These are phyloP conservation scores for Suhomyces bribrorum DNA, from an alignment of 1,139 yeast species.

Conservation along the genomic window DNA sequence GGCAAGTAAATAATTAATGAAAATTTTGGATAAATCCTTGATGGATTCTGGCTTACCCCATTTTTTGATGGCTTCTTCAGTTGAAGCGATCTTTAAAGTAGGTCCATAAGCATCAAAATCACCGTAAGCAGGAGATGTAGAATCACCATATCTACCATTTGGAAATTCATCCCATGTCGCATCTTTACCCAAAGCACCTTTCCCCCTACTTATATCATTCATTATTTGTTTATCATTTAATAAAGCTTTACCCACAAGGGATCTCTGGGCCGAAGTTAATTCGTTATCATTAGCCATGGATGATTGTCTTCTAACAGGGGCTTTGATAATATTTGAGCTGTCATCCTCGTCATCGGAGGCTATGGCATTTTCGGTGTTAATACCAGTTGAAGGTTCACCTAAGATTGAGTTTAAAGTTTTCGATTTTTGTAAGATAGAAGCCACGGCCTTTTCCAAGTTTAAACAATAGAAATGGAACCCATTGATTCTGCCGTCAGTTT, in stretches of 20 bases:
- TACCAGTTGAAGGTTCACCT: slow-evolving; percentile 15
- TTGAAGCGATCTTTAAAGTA: slow-evolving; percentile 67
- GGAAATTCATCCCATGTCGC: slow-evolving; percentile 99
- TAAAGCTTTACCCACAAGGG: slow-evolving; percentile 28
- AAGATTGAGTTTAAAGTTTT: slow-evolving; percentile 40
- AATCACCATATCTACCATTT: slow-evolving; percentile 96
- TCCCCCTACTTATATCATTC: slow-evolving; percentile 78
- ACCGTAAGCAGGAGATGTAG: slow-evolving; percentile 96
- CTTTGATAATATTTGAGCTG: slow-evolving; percentile 5
- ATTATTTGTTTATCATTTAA: slow-evolving; percentile 51
- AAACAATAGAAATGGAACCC: slow-evolving; percentile 92
- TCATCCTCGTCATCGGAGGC: slow-evolving; percentile 28
- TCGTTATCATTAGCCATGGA: slow-evolving; percentile 49
- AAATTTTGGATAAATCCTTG: slow-evolving; percentile 65
- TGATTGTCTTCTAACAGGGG: slow-evolving; percentile 41
- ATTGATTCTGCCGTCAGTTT: slow-evolving; percentile 57
- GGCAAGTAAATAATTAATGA: slow-evolving; percentile 73
- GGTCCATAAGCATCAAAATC: slow-evolving; percentile 98
- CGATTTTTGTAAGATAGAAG: slow-evolving; percentile 73
- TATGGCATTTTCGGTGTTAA: slow-evolving; percentile 32
- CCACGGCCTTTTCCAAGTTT: slow-evolving; percentile 87
- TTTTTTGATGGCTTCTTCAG: slow-evolving; percentile 64
- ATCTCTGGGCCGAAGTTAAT: slow-evolving; percentile 34
- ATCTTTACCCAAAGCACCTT: slow-evolving; percentile 83
- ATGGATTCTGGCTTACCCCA: slow-evolving; percentile 84